phyloP scores from a whole-genome alignment of 352 stramenopile species.

The Globisporangium okanoganense region DNA sequence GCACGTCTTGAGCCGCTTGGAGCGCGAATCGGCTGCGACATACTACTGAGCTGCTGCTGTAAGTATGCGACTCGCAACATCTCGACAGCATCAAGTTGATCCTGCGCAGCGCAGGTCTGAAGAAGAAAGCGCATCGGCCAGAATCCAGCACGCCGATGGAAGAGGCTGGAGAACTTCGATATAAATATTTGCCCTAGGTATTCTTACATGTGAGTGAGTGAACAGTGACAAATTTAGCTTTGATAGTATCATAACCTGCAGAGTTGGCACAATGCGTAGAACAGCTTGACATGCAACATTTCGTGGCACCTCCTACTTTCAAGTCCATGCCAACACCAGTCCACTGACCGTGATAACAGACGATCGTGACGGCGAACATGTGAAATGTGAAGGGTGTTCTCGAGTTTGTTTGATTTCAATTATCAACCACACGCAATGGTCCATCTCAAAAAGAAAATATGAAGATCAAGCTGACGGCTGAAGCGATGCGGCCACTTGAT shows the following conservation, averaged over 20 bases:
- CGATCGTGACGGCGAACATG: background rate
- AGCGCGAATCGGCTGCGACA: conserved; percentile 28
- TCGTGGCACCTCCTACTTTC: background rate
- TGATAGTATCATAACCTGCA: conserved; percentile 3
- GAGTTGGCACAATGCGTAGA: background rate
- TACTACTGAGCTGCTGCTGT: conserved; percentile 20
- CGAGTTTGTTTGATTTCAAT: background rate
- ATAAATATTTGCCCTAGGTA: conserved; percentile 11
- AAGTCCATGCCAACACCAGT: background rate
- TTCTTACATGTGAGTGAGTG: conserved; percentile 7
- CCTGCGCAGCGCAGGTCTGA: background rate
- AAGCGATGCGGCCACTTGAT: conserved; percentile 46
- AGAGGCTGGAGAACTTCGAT: background rate
- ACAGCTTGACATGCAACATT: background rate
- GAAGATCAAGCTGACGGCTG: conserved; percentile 2
- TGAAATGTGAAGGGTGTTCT: background rate
- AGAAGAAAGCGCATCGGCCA: background rate
- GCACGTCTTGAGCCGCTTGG: conserved; percentile 88
- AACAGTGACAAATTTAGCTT: conserved; percentile 9
- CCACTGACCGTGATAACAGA: background rate
- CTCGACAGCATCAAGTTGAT: background rate
- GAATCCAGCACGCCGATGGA: background rate
- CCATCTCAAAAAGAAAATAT: too few species aligned
- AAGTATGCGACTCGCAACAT: background rate
- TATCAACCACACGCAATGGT: background rate